These are phyloP conservation scores for Colletotrichum sp. DNA, from an alignment of 2,329 filamentous ascomycete genomes.

Conservation along the genomic window DNA sequence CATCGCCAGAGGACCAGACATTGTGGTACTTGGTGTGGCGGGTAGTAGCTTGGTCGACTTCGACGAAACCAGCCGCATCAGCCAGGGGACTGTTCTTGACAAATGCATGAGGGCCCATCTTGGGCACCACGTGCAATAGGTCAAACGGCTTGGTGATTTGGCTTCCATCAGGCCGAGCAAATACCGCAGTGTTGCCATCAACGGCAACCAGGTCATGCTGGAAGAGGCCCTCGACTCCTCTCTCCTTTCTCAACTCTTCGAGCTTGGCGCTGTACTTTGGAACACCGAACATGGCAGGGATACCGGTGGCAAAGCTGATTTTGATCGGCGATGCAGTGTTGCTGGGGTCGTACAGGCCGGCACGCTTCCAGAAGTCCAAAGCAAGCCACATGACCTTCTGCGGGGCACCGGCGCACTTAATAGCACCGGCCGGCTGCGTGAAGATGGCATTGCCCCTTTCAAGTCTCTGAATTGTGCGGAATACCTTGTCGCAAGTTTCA, in stretches of 20 bases:
- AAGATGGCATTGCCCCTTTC: conserved; percentile 59
- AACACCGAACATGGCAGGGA: conserved; percentile 63
- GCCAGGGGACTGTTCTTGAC: conserved; percentile 57
- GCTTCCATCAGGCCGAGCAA: conserved; percentile 47
- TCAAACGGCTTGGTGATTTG: conserved; percentile 54
- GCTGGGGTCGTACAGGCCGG: conserved; percentile 51
- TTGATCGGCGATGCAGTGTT: conserved; percentile 48
- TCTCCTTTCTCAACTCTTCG: conserved; percentile 55
- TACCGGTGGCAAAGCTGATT: conserved; percentile 59
- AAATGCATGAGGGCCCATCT: conserved; percentile 62
- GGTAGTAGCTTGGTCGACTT: conserved; percentile 57
- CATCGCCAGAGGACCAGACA: conserved; percentile 64
- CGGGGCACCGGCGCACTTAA: conserved; percentile 66
- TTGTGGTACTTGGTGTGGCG: conserved; percentile 59
- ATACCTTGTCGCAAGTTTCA: conserved; percentile 58
- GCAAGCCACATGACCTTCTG: conserved; percentile 69
- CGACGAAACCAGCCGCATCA: conserved; percentile 61
- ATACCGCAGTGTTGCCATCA: conserved; percentile 56
- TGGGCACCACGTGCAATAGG: conserved; percentile 60
- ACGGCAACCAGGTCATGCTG: conserved; percentile 59
- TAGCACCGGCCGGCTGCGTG: conserved; percentile 60
- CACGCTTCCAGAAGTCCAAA: conserved; percentile 60
- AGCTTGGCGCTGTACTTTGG: conserved; percentile 62
- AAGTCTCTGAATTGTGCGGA: conserved; percentile 49
- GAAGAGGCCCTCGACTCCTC: conserved; percentile 62